These are phyloP conservation scores for Porphyridium purpureum DNA, from an alignment of 23 red algal species.

Conservation along the genomic window DNA sequence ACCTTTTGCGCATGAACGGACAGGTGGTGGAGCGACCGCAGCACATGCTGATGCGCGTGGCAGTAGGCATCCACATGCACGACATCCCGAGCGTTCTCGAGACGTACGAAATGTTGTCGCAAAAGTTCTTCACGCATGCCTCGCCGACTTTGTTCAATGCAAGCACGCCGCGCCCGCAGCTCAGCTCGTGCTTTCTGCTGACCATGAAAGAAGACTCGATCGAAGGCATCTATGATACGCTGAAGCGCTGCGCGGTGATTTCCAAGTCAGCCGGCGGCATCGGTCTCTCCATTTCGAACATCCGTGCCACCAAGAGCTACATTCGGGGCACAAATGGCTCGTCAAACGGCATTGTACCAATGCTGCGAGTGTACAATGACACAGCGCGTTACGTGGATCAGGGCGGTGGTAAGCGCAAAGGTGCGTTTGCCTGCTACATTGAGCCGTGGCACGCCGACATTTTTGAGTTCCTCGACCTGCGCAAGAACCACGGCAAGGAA, in stretches of 20 bases:
- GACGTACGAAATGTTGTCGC: slow-evolving; percentile 80
- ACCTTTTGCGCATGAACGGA: slow-evolving; percentile 78
- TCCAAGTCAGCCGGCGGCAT: slow-evolving; percentile 94
- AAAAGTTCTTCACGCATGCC: slow-evolving; percentile 96
- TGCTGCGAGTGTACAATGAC: slow-evolving; percentile 98
- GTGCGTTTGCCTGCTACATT: slow-evolving; percentile 93
- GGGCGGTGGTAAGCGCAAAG: slow-evolving; percentile 96
- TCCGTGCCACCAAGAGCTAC: slow-evolving; percentile 71
- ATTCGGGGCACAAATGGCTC: slow-evolving; percentile 98
- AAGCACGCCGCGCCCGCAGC: slow-evolving; percentile 80
- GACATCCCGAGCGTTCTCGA: slow-evolving; percentile 70
- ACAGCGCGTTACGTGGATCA: slow-evolving; percentile 99
- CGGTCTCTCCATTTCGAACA: slow-evolving; percentile 77
- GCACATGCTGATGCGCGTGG: slow-evolving; percentile 96
- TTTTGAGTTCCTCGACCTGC: slow-evolving; percentile 92
- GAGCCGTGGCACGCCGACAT: slow-evolving; percentile 99
- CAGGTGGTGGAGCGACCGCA: slow-evolving; percentile 95
- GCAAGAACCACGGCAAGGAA: slow-evolving; percentile 98
- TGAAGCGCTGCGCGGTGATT: slow-evolving; percentile 97
- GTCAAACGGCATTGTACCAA: slow-evolving; percentile 93
- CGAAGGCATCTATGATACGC: slow-evolving; percentile 97
- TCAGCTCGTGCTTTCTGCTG: slow-evolving; percentile 94
- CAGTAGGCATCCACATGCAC: slow-evolving; percentile 81
- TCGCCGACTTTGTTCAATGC: slow-evolving; percentile 95
- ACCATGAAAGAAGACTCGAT: slow-evolving; percentile 97